phyloP scores from a whole-genome alignment of 805 yeast genomes.

The Alloascoidea africana region DNA sequence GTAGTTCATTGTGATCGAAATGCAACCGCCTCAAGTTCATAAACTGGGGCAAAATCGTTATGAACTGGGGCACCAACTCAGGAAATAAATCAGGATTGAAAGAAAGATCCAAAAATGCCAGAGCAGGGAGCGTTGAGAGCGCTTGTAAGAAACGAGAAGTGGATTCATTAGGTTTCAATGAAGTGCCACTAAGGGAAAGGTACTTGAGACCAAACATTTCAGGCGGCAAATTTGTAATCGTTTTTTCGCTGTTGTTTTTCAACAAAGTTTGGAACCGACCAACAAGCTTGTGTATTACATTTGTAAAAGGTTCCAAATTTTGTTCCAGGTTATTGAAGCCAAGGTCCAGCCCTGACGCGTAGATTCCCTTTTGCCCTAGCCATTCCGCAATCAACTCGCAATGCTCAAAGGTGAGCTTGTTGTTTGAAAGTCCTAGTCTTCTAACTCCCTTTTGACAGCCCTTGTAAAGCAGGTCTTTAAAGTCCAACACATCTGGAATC shows the following conservation, averaged over 20 bases:
- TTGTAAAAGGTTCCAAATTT: conserved; percentile 9
- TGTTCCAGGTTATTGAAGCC: conserved; percentile 57
- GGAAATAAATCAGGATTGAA: conserved; percentile 58
- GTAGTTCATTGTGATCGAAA: conserved; percentile 51
- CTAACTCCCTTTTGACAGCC: conserved; percentile 41
- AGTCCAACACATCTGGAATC: conserved; percentile 26
- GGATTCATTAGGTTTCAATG: conserved; percentile 35
- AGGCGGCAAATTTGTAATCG: not conserved
- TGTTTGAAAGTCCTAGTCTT: conserved; percentile 66
- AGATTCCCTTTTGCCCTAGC: conserved; percentile 27
- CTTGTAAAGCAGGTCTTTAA: conserved; percentile 37
- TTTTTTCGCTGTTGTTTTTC: conserved; percentile 12
- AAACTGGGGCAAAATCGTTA: conserved; percentile 54
- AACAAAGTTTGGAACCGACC: no score
- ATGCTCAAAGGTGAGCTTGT: conserved; percentile 48
- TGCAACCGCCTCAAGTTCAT: conserved; percentile 50
- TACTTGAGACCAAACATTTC: conserved; percentile 19
- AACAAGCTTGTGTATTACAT: conserved; percentile 4
- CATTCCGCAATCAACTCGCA: conserved; percentile 40
- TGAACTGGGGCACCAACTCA: conserved; percentile 36
- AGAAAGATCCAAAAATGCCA: conserved; percentile 65
- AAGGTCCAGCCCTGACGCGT: conserved; percentile 58
- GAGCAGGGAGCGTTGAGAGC: conserved; percentile 36
- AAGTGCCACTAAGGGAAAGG: conserved; percentile 53
- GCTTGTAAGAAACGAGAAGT: conserved; percentile 31